phyloP scores from a whole-genome alignment of 352 stramenopile species.

The Aphanomyces invadans region DNA sequence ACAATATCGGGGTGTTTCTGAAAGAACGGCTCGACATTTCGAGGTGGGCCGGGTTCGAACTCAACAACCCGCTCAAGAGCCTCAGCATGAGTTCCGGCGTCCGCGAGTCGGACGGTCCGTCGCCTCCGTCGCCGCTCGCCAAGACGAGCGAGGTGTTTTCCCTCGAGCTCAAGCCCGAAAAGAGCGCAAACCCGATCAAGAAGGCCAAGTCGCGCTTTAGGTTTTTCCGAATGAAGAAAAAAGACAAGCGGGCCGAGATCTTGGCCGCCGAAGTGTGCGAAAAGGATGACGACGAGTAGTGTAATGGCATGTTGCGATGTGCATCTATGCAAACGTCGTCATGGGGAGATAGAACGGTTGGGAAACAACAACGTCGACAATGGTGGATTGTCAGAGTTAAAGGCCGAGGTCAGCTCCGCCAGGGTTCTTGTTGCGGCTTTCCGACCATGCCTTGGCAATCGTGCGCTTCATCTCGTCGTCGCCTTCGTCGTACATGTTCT shows the following conservation, averaged over 20 bases:
- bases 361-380: too few relatives aligned
- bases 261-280: background rate
- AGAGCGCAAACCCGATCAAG: background rate
- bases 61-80: slow-evolving; percentile 4
- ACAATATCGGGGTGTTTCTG: slow-evolving; percentile 77
- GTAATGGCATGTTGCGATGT: too few relatives aligned
- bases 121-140: background rate
- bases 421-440: slow-evolving; percentile 66
- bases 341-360: too few relatives aligned
- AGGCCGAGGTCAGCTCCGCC: slow-evolving; percentile 9
- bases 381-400: background rate
- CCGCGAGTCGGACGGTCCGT: background rate
- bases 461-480: slow-evolving; percentile 87
- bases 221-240: slow-evolving; percentile 4
- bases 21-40: slow-evolving; percentile 68
- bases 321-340: too few relatives aligned
- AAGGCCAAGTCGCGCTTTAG: slow-evolving; percentile 21
- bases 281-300: background rate
- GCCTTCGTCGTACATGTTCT: slow-evolving; percentile 86
- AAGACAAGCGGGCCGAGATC: slow-evolving; percentile 1
- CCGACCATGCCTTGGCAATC: slow-evolving; percentile 82
- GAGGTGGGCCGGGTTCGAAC: slow-evolving; percentile 57
- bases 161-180: slow-evolving; percentile 8
- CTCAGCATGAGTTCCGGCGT: slow-evolving; percentile 4
- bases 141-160: background rate